Evolutionary conservation across 1,284 basidiomycete genomes (phyloP), one percentile per base, ranked within the genome.

Genomic region (Cutaneotrichosporon cyanovorans): DNA sequence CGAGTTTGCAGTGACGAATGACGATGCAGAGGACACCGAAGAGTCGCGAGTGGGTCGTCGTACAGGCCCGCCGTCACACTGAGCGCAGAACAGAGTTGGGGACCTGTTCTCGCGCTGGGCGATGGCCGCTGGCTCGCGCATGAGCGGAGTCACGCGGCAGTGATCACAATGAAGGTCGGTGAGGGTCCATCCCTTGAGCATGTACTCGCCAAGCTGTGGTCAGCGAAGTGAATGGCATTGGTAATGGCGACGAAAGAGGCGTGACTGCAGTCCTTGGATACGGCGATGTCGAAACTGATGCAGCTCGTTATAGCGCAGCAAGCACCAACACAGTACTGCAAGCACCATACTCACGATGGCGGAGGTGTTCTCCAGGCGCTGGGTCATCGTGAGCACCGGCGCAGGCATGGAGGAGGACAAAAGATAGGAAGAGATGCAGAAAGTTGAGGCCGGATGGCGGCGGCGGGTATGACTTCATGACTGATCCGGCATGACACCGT

Each of bases 121-220:
- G 28, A 48, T 34, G 11, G 52, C 53, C 1, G 48, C 39, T 1
- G 70, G 68, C 45, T 72, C 68, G 16, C 70, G 55, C 70, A 72
- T 72, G 5, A 72, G 53, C 9, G 70, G 70, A 0, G 70, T 71
- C 33, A 58, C 50, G 9, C 54, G 46, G 44, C 70, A 72, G 12
- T 42, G 40, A 19, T 59, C 53, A 52, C 70, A 72, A 37, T 65
- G 62, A 15, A 68, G 58, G 48, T 68, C 69, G 30, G 70, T 71
- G 30, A 72, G 51, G 5, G 69, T 70, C 67, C 68, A 72, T 20
- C 70, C 70, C 51, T 70, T 69, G 44, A 72, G 60, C 70, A 72
- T 72, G 57, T 72, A 72, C 45, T 71, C 69, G 50, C 70, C 70
- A 38, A 72, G 61, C 70, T 72, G 42, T 9, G 8, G 35, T 50